Percentiles rank a stretch among this genome's conserved stretches.
These are phyloP conservation scores for Skeletonema grethae DNA, from an alignment of 108 stramenopile species.

Conservation along the genomic window DNA sequence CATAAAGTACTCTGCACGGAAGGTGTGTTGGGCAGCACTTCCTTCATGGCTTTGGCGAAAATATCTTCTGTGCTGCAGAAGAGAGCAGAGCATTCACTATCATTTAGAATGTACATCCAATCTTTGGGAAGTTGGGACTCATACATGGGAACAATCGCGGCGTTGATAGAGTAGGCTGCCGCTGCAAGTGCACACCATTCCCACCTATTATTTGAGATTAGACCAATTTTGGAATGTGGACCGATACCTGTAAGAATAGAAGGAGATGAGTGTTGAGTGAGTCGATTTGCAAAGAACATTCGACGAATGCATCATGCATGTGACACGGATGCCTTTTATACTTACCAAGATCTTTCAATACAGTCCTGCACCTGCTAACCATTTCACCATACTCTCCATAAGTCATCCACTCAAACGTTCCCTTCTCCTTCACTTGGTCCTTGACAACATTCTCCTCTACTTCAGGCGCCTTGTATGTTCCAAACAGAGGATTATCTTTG, in stretches of 20 bases:
- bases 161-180: constrained; percentile 91
- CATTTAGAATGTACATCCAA: constrained; percentile 95
- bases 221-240: constrained; percentile 76
- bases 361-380: constrained; percentile 65
- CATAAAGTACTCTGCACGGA: constrained; percentile 67
- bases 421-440: constrained; percentile 30
- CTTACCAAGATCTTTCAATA: constrained; percentile 84
- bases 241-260: constrained; percentile 54
- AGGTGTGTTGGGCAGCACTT: constrained; percentile 82
- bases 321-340: neutral
- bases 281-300: constrained; percentile 6
- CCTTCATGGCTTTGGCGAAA: constrained; percentile 68
- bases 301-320: neutral
- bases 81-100: constrained; percentile 81
- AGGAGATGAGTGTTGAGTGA: neutral
- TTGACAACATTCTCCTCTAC: constrained; percentile 43
- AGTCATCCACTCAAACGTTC: constrained; percentile 74
- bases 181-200: constrained; percentile 92
- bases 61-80: constrained; percentile 88
- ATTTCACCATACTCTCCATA: constrained; percentile 69
- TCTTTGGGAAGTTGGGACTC: constrained; percentile 93
- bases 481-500: constrained; percentile 68
- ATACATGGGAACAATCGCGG: constrained; percentile 90
- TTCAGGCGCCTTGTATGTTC: constrained; percentile 54
- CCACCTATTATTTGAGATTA: constrained; percentile 94